Conservation (phyloP, 306 rosid species). For the Cucurbita pepo region DNA sequence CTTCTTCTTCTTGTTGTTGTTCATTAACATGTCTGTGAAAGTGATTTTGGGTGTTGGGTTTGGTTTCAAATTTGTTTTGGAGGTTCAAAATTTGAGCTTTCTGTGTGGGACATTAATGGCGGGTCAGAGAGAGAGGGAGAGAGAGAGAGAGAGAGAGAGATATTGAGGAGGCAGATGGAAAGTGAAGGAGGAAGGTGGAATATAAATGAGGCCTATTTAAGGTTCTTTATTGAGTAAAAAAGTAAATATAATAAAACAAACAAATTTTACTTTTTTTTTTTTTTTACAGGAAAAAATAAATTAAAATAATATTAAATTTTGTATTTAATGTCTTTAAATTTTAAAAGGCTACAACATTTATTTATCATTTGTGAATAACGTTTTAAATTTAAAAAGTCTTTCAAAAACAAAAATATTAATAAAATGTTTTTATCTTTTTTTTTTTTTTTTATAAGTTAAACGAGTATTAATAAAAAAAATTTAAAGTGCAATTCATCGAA, state of each 20-base stretch:
- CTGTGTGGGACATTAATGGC: background rate
- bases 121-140: background rate
- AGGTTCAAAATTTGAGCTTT: background rate
- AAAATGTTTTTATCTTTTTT: too few species aligned
- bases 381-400: too few species aligned
- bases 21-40: background rate
- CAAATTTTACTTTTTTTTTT: background rate
- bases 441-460: too few species aligned
- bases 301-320: too few species aligned
- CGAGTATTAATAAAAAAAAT: too few species aligned
- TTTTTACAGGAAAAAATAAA: background rate
- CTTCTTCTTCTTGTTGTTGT: conserved; percentile 9
- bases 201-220: background rate
- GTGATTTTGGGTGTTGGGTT: background rate
- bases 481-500: too few species aligned
- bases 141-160: background rate
- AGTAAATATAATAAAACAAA: background rate
- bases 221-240: background rate
- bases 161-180: background rate
- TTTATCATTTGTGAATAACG: too few species aligned
- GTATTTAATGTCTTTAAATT: too few species aligned
- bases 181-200: background rate
- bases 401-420: too few species aligned
- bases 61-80: background rate
- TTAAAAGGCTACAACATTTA: too few species aligned